Base-by-base conservation (phyloP, 176 grass and related monocot species). In the Triticum timopheevii region DNA sequence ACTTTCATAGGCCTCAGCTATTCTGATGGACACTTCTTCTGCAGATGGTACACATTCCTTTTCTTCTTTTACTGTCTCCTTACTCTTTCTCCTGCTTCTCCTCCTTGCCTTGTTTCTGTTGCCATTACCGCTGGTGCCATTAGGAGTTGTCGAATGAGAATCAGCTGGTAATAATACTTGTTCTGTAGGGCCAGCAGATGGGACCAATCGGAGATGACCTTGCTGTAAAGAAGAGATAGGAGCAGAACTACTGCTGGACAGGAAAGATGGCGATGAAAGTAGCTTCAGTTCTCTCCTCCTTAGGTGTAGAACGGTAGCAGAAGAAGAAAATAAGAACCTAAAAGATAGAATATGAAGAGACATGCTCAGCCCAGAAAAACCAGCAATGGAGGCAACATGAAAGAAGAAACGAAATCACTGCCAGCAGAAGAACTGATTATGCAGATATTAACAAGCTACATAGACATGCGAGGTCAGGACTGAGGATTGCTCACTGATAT, bases 21-120 rank as follows among this genome's bases (percentile, higher is more conserved):
- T 86, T 49, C 89, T 83, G 71, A 86, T 92, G 20, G 89, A 92
- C n/a, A 65, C 64, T 65, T 98, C 91, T 77, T 93, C 83, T 40
- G 50, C 80, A 10, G 91, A 92, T 28, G 89, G 91, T 34, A 89
- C 59, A 83, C 83, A 87, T 4, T 65, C 72, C 19, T 39, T 83
- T 56, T 61, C 83, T n/a, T 54, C 74, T 78, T 89, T 78, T 6
- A 19, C 20, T 64, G 73, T 67, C 22, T 83, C 73, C 31, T 86
- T 90, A 54, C 73, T 81, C 33, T 65, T 77, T 72, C 71, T 87
- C 36, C 77, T 25, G 33, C 86, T 90, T 54, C 30, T 88, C 82
- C 71, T 89, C 80, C 84, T 88, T 89, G 72, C 82, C 63, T 79
- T 86, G 19, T 75, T 78, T 52, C 49, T 30, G 20, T 22, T 86